phyloP scores from a whole-genome alignment of 2,329 filamentous ascomycete species.

The Trichoderma sp. region DNA sequence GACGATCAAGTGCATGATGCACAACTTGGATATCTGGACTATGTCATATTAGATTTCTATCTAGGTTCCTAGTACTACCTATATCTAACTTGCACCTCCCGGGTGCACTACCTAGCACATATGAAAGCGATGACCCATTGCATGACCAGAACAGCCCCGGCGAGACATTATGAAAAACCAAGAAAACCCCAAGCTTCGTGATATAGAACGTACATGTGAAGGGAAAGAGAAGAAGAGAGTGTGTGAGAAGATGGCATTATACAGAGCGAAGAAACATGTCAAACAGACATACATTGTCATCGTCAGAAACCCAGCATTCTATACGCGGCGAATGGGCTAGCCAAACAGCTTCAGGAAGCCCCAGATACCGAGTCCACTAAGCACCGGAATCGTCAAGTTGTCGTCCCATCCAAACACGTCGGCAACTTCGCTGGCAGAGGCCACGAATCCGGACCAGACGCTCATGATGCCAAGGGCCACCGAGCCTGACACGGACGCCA shows the following conservation, averaged over 20 bases:
- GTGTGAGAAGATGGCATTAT: not conserved
- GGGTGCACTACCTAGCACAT: conserved; percentile 1
- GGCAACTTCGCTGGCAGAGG: conserved; percentile 84
- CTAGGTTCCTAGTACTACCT: not conserved
- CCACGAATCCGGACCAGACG: conserved; percentile 83
- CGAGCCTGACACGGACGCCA: conserved; percentile 67
- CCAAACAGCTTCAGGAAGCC: conserved; percentile 88
- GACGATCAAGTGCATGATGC: not conserved
- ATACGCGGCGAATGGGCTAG: conserved; percentile 38
- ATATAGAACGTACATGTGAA: conserved; percentile 18
- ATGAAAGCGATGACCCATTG: not conserved
- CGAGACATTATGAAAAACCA: conserved; percentile 8
- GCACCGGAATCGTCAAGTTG: conserved; percentile 92
- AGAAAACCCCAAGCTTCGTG: conserved; percentile 4
- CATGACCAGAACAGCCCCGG: conserved; percentile 2
- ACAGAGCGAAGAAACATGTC: conserved; percentile 1
- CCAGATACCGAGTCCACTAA: conserved; percentile 88
- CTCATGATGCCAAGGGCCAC: conserved; percentile 79
- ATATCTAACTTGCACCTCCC: conserved; percentile 12
- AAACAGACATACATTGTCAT: not conserved
- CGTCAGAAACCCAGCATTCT: not conserved
- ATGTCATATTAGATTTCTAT: conserved; percentile 16
- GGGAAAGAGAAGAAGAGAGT: not conserved
- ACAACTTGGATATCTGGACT: not conserved
- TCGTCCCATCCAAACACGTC: conserved; percentile 96